Evolutionary conservation across 768 basidiomycete species (phyloP).

Genomic region (Naganishia vishniacii): DNA sequence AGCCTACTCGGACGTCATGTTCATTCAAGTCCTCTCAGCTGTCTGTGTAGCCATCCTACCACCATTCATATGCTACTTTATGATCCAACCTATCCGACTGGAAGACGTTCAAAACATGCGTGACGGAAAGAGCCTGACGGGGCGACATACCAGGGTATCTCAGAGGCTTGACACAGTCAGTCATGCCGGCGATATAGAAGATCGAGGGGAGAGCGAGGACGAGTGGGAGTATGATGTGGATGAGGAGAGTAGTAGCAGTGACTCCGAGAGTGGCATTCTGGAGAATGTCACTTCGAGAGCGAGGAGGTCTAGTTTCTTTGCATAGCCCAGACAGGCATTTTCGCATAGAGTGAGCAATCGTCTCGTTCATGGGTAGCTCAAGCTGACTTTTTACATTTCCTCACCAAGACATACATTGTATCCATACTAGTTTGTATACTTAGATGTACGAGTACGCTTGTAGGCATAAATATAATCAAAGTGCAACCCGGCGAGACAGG

Average conservation of each 20-base stretch:
- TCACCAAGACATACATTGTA: not conserved
- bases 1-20: slow-evolving; percentile 52
- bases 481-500: too few relatives aligned
- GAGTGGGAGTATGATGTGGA: slow-evolving; percentile 13
- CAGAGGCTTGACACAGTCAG: not conserved
- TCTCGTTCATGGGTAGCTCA: not conserved
- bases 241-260: not conserved
- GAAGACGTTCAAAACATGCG: slow-evolving; percentile 68
- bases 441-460: slow-evolving; percentile 19
- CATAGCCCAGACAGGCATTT: not conserved
- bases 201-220: slow-evolving; percentile 15
- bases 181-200: not conserved
- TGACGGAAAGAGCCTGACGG: slow-evolving; percentile 51
- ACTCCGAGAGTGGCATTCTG: slow-evolving; percentile 8
- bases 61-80: slow-evolving; percentile 58
- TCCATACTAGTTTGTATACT: slow-evolving; percentile 16
- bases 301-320: slow-evolving; percentile 16
- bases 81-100: slow-evolving; percentile 65
- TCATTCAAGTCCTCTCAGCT: slow-evolving; percentile 49
- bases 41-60: slow-evolving; percentile 57
- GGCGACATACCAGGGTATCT: slow-evolving; percentile 31
- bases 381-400: not conserved
- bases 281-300: slow-evolving; percentile 9
- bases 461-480: too few relatives aligned
- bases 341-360: not conserved